Evolutionary conservation across 495 filamentous ascomycete species (phyloP), one percentile per base, ranked within the genome.

Genomic region (Talaromyces liani): DNA sequence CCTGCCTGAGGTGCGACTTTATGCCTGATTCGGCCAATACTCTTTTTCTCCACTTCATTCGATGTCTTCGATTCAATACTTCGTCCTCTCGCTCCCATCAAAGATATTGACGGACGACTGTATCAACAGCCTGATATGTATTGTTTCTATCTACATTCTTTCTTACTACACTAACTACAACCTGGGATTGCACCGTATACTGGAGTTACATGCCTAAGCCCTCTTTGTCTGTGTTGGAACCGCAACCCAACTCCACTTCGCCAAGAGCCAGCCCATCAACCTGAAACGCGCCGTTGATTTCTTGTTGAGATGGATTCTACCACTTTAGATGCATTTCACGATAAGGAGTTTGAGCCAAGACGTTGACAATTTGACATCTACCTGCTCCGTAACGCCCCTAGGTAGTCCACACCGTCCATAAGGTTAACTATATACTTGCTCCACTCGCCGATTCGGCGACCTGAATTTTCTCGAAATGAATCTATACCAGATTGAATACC

Each of bases 241-340:
- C 2, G 49, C 9, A 53, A 6, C 3, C 49, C 7, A 10, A 54
- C 18, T 53, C 22, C 22, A 29, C 51, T 31, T 22, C 53, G 22
- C 49, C 24, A 20, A 51, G 24, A 10, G 4, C 58, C 3, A 47
- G 27, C n/a, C 20, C 33, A 39, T 34, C 29, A 20, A 39, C 24
- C 31, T 60, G 58, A 60, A 60, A 60, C 58, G 16, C 58, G 58
- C 58, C 34, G 39, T 60, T 25, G 25, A 58, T 29, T 34, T 34
- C 54, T 27, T 36, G 33, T 36, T 57, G 27, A 27, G 27, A 27
- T 27, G 27, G 4, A 5, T 2, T 24, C 22, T 24, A 24, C 22
- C 22, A 24, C 22, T 24, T 24, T 24, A 31, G 29, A 31, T 31
- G 6, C 6, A 31, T 7, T 7, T 31, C 6, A 31, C 29, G 29